Evolutionary conservation across 2,329 filamentous ascomycete species (phyloP).

Genomic region (Huntiella abstrusa): DNA sequence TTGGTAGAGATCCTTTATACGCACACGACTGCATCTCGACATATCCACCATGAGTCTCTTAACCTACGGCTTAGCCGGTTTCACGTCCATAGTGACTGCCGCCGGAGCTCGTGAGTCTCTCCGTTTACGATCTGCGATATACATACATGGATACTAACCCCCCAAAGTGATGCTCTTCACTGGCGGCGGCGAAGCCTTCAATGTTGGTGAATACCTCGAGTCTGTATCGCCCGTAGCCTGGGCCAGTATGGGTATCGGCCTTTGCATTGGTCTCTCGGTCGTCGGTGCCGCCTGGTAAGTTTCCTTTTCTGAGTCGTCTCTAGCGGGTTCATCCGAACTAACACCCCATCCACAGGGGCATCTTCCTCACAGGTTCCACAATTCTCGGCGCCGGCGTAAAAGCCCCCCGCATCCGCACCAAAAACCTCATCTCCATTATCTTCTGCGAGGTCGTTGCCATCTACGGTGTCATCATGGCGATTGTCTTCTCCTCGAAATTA

Average conservation of each 20-base stretch:
- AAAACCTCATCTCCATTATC: conserved; percentile 99
- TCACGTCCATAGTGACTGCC: conserved; percentile 47
- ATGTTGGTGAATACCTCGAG: conserved; percentile 91
- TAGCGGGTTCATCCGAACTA: not conserved
- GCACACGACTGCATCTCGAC: not conserved
- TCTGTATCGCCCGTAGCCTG: conserved; percentile 85
- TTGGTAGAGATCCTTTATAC: not conserved
- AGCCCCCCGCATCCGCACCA: conserved; percentile 92
- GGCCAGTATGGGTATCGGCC: conserved; percentile 74
- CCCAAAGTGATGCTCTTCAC: conserved; percentile 89
- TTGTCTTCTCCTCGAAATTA: conserved; percentile 88
- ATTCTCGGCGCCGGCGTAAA: conserved; percentile 94
- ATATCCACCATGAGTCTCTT: conserved; percentile 45
- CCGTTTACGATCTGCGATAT: not conserved
- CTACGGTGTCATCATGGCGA: conserved; percentile 99
- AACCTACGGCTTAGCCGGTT: conserved; percentile 49
- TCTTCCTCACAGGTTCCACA: conserved; percentile 94
- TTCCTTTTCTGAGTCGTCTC: conserved; percentile 7
- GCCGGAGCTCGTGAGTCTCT: conserved; percentile 57
- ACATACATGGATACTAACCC: not conserved
- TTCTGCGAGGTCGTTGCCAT: conserved; percentile 99
- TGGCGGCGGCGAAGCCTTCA: conserved; percentile 86
- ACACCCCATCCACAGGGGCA: conserved; percentile 48
- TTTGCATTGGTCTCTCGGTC: conserved; percentile 91
- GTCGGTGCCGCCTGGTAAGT: conserved; percentile 90